These are phyloP conservation scores for Monosporascus sp. DNA, from an alignment of 2,329 filamentous ascomycete species.

Conservation along the genomic window DNA sequence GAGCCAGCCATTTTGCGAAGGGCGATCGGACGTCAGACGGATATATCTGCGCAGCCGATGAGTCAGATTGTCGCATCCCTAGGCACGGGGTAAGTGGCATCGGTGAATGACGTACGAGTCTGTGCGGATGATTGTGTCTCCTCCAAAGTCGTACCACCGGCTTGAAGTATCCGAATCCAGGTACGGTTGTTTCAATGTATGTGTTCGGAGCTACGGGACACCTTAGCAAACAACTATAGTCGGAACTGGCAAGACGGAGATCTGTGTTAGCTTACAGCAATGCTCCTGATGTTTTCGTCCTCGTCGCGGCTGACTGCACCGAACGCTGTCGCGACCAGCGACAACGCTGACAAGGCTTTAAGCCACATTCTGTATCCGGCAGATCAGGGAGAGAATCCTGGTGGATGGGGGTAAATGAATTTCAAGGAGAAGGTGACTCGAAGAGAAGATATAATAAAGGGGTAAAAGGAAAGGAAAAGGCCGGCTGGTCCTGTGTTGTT, in stretches of 20 bases:
- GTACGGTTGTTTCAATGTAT: constrained; percentile 86
- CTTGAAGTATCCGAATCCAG: constrained; percentile 97
- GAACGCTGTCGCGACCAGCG: constrained; percentile 32
- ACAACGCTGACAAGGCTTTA: constrained; percentile 26
- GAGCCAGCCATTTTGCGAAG: constrained; percentile 87
- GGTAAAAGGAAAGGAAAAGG: constrained; percentile 7
- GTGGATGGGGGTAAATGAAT: constrained; percentile 6
- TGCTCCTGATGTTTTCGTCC: constrained; percentile 52
- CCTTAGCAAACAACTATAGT: constrained; percentile 5
- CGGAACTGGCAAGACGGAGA: not conserved
- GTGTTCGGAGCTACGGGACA: constrained; percentile 67
- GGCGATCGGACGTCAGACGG: constrained; percentile 82
- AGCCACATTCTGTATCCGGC: constrained; percentile 20
- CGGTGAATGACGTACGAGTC: constrained; percentile 50
- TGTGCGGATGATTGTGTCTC: constrained; percentile 78
- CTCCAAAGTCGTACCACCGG: constrained; percentile 98
- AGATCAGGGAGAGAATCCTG: constrained; percentile 5
- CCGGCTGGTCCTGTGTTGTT: constrained; percentile 4
- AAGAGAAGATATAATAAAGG: constrained; percentile 11
- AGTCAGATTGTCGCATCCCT: constrained; percentile 16
- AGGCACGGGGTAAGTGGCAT: not conserved
- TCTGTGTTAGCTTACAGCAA: constrained; percentile 47
- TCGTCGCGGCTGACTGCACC: constrained; percentile 39
- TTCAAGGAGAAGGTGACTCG: constrained; percentile 4
- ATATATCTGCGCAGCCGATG: constrained; percentile 61